phyloP scores from a whole-genome alignment of 2,329 filamentous ascomycete species.

The Dendryphion nanum region DNA sequence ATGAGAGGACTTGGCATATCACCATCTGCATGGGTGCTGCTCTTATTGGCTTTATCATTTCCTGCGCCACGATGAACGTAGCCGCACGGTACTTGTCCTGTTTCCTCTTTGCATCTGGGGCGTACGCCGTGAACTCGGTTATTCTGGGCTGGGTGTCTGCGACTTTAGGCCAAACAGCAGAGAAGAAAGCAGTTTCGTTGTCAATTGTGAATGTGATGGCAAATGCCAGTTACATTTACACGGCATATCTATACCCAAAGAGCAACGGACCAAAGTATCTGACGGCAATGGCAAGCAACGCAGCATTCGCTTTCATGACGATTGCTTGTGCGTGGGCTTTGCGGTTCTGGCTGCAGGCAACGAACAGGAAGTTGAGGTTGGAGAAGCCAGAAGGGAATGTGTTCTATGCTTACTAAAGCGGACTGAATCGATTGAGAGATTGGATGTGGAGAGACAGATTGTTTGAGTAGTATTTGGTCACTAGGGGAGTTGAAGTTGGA shows the following conservation, averaged over 20 bases:
- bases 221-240: constrained; percentile 40
- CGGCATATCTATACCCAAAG: constrained; percentile 33
- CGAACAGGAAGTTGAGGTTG: constrained; percentile 18
- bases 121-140: constrained; percentile 22
- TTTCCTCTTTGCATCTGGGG: constrained; percentile 26
- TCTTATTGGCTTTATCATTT: constrained; percentile 38
- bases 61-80: constrained; percentile 32
- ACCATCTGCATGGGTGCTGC: constrained; percentile 35
- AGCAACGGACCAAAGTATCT: constrained; percentile 30
- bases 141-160: constrained; percentile 44
- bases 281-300: constrained; percentile 29
- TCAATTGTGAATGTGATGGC: constrained; percentile 44
- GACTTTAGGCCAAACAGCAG: constrained; percentile 42
- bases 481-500: no score
- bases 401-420: constrained; percentile 10
- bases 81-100: constrained; percentile 29
- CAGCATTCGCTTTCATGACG: constrained; percentile 19
- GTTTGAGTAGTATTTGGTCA: no score
- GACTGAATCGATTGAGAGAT: no score
- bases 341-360: constrained; percentile 15
- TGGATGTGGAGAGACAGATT: no score
- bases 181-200: constrained; percentile 46
- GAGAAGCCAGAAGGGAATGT: constrained; percentile 6
- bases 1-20: constrained; percentile 43
- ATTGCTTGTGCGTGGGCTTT: constrained; percentile 22